Evolutionary conservation across 345 rosid genomes (phyloP), one percentile per base, ranked within the genome.

Genomic region (Cochlearia excelsa): DNA sequence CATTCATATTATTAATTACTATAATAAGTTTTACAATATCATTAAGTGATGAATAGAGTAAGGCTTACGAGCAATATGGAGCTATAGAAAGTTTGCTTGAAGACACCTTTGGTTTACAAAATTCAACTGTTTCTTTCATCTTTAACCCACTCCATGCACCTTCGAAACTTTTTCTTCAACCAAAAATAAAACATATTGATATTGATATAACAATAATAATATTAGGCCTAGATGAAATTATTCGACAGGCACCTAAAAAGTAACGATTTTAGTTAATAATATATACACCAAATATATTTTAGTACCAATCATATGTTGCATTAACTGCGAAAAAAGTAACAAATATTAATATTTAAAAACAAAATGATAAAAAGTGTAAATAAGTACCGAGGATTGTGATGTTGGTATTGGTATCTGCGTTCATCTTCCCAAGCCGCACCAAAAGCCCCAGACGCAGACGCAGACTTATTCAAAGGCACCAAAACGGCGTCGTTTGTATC

Each of bases 21-120:
- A 16, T 16, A 16, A 16, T 16, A 16, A 16, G 23, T 16, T 16
- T 44, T 8, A n/a, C 28, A 28, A 49, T 16, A 58, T 26, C 6
- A 56, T 9, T 2, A 40, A 45, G 57, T 9, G 42, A 34, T 16
- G 23, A 16, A 50, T 4, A 16, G 2, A 51, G 46, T 28, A 30
- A 38, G 43, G 45, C 87, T 85, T 80, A 83, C 96, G 80, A 77
- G 83, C 96, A 85, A 54, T 61, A 68, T 3, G 96, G 95, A 47
- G 71, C 73, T 29, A 74, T 73, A 3, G 57, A 67, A 37, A 89
- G 41, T 33, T 54, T 69, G 52, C 28, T 69, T 62, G 51, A 9
- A 40, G 50, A 26, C 46, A 40, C 84, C 70, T 66, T 81, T 45
- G 71, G 50, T 52, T 58, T 57, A 41, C 68, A 71, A 27, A 61